Conservation (phyloP, 2,329 filamentous ascomycete species). For the Tolypocladium ovalisporum region DNA sequence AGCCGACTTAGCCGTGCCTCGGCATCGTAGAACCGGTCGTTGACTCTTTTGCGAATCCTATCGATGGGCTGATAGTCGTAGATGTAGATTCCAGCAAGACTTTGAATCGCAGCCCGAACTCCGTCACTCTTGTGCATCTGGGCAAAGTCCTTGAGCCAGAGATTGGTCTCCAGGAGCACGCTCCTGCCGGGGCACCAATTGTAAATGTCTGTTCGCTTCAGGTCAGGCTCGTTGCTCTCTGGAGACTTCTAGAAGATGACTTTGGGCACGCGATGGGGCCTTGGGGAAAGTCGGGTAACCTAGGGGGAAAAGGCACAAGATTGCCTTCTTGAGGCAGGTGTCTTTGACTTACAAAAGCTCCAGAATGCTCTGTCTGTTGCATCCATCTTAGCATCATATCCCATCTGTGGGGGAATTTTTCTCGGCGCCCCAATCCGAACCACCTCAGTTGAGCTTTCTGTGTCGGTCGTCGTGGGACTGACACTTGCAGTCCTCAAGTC, state of each 20-base stretch:
- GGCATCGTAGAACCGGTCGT: conserved; percentile 18
- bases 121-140: conserved; percentile 24
- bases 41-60: conserved; percentile 19
- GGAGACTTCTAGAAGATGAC: neutral
- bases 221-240: neutral
- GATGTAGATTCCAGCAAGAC: conserved; percentile 28
- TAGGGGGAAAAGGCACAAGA: neutral
- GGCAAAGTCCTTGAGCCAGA: conserved; percentile 28
- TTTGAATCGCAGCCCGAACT: conserved; percentile 26
- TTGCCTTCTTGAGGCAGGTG: neutral
- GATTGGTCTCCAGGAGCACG: conserved; percentile 24
- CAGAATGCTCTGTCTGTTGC: conserved; percentile 20
- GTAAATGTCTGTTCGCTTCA: conserved; percentile 17
- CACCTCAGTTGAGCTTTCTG: neutral
- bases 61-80: conserved; percentile 27
- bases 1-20: conserved; percentile 18
- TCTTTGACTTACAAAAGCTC: conserved; percentile 22
- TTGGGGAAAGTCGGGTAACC: neutral
- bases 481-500: neutral
- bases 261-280: neutral
- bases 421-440: conserved; percentile 9
- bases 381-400: conserved; percentile 21
- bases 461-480: neutral
- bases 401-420: conserved; percentile 9
- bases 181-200: conserved; percentile 31